These are phyloP conservation scores for Tuber melanosporum DNA, from an alignment of 495 filamentous ascomycete species.

Conservation along the genomic window DNA sequence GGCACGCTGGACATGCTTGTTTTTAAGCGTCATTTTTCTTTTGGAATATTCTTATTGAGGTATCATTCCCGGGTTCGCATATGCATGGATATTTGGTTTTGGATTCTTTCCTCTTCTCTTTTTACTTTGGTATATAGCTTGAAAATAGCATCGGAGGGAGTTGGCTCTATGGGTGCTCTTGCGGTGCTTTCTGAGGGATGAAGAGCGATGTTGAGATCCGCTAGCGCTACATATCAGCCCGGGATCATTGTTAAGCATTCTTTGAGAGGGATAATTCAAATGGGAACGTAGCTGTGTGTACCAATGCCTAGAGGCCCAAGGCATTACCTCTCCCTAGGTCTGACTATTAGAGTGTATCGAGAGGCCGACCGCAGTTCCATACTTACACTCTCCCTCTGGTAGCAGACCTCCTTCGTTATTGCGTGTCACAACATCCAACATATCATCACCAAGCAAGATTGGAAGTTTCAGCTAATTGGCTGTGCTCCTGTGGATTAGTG, in stretches of 20 bases:
- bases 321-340: neutral
- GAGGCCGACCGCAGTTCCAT: neutral
- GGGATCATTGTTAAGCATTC: neutral
- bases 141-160: neutral
- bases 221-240: neutral
- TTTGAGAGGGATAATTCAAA: neutral
- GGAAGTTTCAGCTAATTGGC: neutral
- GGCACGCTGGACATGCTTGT: neutral
- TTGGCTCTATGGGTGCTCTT: neutral
- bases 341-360: neutral
- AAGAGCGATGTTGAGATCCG: neutral
- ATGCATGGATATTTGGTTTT: neutral
- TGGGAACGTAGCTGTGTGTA: neutral
- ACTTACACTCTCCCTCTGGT: neutral
- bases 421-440: neutral
- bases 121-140: neutral
- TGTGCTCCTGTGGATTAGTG: neutral
- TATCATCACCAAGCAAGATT: neutral
- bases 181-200: neutral
- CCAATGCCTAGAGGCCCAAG: neutral
- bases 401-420: neutral
- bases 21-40: neutral
- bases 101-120: neutral
- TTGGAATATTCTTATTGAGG: neutral
- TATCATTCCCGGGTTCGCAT: neutral